Percentiles rank a stretch among this genome's conserved stretches.
Conservation (phyloP, 768 basidiomycete species). For the Russula ochroleuca region DNA sequence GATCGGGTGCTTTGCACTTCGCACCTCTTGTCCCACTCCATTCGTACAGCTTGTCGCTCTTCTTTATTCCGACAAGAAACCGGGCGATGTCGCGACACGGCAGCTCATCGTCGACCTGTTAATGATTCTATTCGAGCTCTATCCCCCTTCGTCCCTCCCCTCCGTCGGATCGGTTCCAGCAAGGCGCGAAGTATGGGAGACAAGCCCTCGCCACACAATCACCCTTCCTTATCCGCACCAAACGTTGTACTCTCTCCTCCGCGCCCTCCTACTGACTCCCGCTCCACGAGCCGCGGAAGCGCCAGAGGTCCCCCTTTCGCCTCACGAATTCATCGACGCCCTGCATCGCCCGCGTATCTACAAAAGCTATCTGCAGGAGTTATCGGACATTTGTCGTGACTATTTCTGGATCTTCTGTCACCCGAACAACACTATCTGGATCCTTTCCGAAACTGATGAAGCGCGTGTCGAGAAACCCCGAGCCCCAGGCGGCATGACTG, state of each 20-base stretch:
- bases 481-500: conserved; percentile 97
- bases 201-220: conserved; percentile 48
- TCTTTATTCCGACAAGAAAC: conserved; percentile 96
- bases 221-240: conserved; percentile 71
- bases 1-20: conserved; percentile 84
- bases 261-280: conserved; percentile 68
- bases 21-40: conserved; percentile 84
- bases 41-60: conserved; percentile 79
- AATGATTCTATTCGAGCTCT: conserved; percentile 83
- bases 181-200: conserved; percentile 29
- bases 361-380: conserved; percentile 76
- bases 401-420: conserved; percentile 99
- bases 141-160: conserved; percentile 66
- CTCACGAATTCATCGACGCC: conserved; percentile 78
- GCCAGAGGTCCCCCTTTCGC: conserved; percentile 54
- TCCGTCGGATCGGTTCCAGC: conserved; percentile 37
- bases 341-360: conserved; percentile 67
- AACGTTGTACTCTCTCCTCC: conserved; percentile 67
- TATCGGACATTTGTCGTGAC: conserved; percentile 88
- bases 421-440: conserved; percentile 89
- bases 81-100: conserved; percentile 86
- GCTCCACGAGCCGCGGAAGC: conserved; percentile 63
- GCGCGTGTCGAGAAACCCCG: conserved; percentile 80
- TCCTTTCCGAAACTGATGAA: conserved; percentile 77
- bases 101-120: conserved; percentile 89